Base-by-base conservation (phyloP, 371 early-diverging fungal species). In the Mortierella sp. region DNA sequence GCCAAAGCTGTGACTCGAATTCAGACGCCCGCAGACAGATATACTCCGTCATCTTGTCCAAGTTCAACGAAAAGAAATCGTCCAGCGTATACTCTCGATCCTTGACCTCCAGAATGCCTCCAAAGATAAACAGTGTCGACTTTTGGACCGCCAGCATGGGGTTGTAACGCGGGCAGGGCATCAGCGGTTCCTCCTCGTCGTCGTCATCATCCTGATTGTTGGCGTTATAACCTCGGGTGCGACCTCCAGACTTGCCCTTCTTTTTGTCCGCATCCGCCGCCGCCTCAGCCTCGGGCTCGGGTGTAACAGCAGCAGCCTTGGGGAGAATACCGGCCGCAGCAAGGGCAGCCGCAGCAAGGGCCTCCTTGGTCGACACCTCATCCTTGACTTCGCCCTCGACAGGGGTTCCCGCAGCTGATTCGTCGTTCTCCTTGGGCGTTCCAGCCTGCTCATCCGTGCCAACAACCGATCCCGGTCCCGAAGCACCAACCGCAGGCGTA, bases 41-140 rank as follows among this genome's bases (percentile, higher is more conserved):
- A 86, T 89, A 93, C 71, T 87, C 89, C 14, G 81, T 86, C 71
- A 88, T 81, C 85, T 92, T 93, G 75, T 93, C 93, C 78, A 91
- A 70, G 66, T 92, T 90, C 39, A 91, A 64, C 14, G 88, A 73
- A 89, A 91, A 92, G 43, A 93, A 79, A 79, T 93, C 92, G 40
- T 87, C 86, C 70, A 91, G 75, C 0, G 92, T 92, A 75, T 88
- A 83, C 80, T 93, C 93, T 66, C 87, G 86, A 58, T 86, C 87
- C 47, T 76, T 85, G 37, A 85, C 78, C 73, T 92, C 92, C 37
- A 89, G 61, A 34, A 92, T 87, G 7, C 93, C 93, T 11, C 93
- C 93, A 74, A 85, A 90, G 75, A 93, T 65, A 67, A 89, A 90
- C 50, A 93, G 75, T 2, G 77, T 85, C 39, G 87, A 87, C 64